These are phyloP conservation scores for Lactarius akahatsu DNA, from an alignment of 768 basidiomycete species.

Conservation along the genomic window DNA sequence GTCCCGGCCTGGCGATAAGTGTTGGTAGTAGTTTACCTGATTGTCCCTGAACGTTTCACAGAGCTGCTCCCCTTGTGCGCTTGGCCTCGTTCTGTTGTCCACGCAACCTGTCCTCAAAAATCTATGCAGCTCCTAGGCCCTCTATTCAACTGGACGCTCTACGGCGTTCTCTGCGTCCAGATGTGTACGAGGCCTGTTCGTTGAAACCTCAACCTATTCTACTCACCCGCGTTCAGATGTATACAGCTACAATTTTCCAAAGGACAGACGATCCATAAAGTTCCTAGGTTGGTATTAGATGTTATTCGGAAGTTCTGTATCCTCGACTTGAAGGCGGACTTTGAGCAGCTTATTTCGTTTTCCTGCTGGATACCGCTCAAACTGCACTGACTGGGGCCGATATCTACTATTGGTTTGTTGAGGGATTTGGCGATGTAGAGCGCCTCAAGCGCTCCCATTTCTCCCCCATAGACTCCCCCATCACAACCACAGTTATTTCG, in stretches of 20 bases:
- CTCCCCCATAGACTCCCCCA: neutral
- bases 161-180: constrained; percentile 9
- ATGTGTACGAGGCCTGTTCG: neutral
- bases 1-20: too few relatives aligned
- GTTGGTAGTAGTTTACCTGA: too few relatives aligned
- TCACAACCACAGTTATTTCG: neutral
- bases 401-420: neutral
- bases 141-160: constrained; percentile 1
- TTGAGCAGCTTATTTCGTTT: neutral
- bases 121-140: neutral
- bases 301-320: neutral
- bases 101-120: neutral
- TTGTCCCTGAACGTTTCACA: neutral
- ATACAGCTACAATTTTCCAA: neutral
- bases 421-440: neutral
- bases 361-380: neutral
- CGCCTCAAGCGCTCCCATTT: neutral
- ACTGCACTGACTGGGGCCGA: neutral
- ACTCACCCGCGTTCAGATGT: neutral
- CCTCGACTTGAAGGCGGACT: neutral
- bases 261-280: neutral
- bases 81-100: neutral
- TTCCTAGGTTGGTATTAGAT: neutral
- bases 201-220: neutral
- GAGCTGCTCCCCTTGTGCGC: neutral